Evolutionary conservation across 495 filamentous ascomycete species (phyloP).

Genomic region (Delitschia confertaspora): DNA sequence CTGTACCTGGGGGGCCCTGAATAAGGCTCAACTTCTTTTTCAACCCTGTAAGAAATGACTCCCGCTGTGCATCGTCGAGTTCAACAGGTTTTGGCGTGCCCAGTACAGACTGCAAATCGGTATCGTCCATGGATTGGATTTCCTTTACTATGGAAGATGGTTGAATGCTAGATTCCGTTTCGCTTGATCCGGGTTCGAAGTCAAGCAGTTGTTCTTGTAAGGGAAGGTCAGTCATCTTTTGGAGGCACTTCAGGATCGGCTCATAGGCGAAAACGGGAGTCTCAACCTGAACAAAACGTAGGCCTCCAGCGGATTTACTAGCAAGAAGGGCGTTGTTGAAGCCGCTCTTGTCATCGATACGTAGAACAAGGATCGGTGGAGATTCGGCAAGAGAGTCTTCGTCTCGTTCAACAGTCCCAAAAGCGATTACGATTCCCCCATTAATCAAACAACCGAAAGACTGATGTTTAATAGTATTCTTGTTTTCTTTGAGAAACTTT

Average conservation of each 20-base stretch:
- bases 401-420: slow-evolving; percentile 52
- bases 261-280: slow-evolving; percentile 65
- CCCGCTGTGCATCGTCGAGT: slow-evolving; percentile 55
- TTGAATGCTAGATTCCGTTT: slow-evolving; percentile 22
- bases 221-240: slow-evolving; percentile 46
- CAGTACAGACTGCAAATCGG: slow-evolving; percentile 34
- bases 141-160: slow-evolving; percentile 25
- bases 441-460: slow-evolving; percentile 52
- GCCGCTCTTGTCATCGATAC: slow-evolving; percentile 40
- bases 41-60: slow-evolving; percentile 49
- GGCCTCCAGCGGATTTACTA: slow-evolving; percentile 33
- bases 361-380: slow-evolving; percentile 46
- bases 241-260: slow-evolving; percentile 54
- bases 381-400: slow-evolving; percentile 41
- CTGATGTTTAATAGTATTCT: slow-evolving; percentile 48
- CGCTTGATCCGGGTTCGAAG: slow-evolving; percentile 23
- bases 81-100: slow-evolving; percentile 23
- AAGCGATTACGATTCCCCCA: slow-evolving; percentile 47
- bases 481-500: slow-evolving; percentile 41
- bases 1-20: slow-evolving; percentile 77
- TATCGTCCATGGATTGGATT: slow-evolving; percentile 15
- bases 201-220: slow-evolving; percentile 45
- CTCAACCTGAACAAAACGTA: slow-evolving; percentile 51
- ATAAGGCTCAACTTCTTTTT: slow-evolving; percentile 51
- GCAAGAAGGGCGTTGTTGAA: slow-evolving; percentile 37